These are phyloP conservation scores for Wickerhamiella shivajii DNA, from an alignment of 805 yeast species.

Conservation along the genomic window DNA sequence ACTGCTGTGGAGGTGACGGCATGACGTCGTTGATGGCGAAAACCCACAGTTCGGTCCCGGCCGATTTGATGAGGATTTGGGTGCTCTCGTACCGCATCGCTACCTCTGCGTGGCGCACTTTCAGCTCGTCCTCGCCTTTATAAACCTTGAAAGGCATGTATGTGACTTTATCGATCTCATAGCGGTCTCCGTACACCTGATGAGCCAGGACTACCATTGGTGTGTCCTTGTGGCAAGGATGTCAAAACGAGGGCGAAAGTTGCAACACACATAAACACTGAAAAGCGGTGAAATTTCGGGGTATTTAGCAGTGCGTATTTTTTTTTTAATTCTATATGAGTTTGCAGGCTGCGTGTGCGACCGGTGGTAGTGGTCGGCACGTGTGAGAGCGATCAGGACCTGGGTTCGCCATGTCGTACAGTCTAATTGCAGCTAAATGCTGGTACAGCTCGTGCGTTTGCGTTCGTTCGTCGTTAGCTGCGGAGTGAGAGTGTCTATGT, in stretches of 20 bases:
- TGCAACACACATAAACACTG: neutral
- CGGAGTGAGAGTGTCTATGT: no score
- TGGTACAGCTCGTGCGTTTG: no score
- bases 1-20: constrained; percentile 4
- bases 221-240: neutral
- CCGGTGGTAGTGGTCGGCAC: no score
- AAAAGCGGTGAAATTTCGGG: neutral
- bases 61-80: constrained; percentile 6
- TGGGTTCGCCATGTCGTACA: no score
- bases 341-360: no score
- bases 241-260: neutral
- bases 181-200: constrained; percentile 14
- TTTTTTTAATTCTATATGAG: no score
- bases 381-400: no score
- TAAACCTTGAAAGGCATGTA: constrained; percentile 12
- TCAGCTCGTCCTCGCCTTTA: neutral
- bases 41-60: constrained; percentile 18
- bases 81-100: constrained; percentile 13
- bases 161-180: constrained; percentile 11
- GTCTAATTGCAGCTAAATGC: no score
- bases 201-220: constrained; percentile 5
- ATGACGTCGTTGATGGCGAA: constrained; percentile 6
- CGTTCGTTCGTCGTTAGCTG: no score
- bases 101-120: constrained; percentile 12
- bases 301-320: no score